phyloP scores from a whole-genome alignment of 495 filamentous ascomycete species.

The Penicillium steckii region DNA sequence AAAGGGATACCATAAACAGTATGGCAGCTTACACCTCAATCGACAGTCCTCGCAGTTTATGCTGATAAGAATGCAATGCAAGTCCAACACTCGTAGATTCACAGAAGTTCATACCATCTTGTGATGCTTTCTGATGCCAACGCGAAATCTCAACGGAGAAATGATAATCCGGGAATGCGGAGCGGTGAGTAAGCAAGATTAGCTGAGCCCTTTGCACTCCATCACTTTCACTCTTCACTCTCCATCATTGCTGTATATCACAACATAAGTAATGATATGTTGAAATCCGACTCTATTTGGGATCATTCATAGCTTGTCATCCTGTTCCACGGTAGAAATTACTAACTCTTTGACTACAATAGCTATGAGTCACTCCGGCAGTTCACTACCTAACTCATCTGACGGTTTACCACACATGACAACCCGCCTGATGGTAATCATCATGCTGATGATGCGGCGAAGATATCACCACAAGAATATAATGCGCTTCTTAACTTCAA shows the following conservation, averaged over 20 bases:
- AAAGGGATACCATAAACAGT: not conserved
- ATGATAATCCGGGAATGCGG: not conserved
- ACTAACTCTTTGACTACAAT: too few species aligned
- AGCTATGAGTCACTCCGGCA: slow-evolving; percentile 14
- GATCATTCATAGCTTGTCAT: not conserved
- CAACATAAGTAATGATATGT: too few species aligned
- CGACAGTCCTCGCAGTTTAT: not conserved
- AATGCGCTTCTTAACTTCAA: not conserved
- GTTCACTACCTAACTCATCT: slow-evolving; percentile 13
- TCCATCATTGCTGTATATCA: too few species aligned
- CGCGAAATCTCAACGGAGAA: not conserved
- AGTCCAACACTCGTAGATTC: not conserved
- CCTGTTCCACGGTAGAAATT: not conserved
- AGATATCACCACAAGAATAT: not conserved
- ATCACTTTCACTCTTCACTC: not conserved
- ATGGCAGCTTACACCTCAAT: not conserved
- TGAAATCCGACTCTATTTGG: too few species aligned
- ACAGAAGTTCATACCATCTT: not conserved
- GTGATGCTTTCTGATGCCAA: not conserved
- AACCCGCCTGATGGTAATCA: slow-evolving; percentile 24
- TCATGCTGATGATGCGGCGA: slow-evolving; percentile 11
- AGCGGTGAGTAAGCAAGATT: not conserved
- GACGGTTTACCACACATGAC: slow-evolving; percentile 23
- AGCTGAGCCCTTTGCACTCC: not conserved
- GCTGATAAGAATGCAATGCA: not conserved